These are phyloP conservation scores for Colletotrichum sp. DNA, from an alignment of 2,329 filamentous ascomycete species.

Conservation along the genomic window DNA sequence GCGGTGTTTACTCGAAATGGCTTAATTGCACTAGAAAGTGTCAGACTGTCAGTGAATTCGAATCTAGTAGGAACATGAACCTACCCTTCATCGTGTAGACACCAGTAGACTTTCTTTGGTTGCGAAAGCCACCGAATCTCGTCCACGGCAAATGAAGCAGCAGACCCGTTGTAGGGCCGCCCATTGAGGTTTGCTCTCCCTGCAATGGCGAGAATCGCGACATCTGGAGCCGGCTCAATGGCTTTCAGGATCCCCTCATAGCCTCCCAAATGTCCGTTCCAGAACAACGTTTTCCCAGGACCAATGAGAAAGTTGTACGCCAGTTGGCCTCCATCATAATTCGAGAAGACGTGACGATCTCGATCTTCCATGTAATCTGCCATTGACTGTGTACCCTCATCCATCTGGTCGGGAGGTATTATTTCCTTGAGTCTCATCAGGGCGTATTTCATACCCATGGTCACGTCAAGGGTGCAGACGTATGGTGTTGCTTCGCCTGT, in stretches of 20 bases:
- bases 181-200: constrained; percentile 2
- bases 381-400: not conserved
- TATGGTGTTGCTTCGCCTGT: not conserved
- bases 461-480: not conserved
- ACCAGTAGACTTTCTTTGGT: not conserved
- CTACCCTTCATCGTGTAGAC: not conserved
- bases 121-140: not conserved
- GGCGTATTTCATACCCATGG: not conserved
- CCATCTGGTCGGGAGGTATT: not conserved
- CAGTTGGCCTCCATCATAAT: not conserved
- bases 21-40: not conserved
- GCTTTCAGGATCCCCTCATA: not conserved
- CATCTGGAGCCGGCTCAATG: not conserved
- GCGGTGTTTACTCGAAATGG: not conserved
- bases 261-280: not conserved
- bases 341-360: not conserved
- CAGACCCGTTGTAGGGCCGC: not conserved
- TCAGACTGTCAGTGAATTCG: not conserved
- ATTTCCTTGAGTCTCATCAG: not conserved
- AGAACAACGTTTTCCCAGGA: not conserved
- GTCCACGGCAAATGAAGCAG: not conserved
- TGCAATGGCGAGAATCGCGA: not conserved
- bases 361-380: not conserved
- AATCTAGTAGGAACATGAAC: not conserved
- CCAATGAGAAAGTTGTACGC: not conserved